Evolutionary conservation across 805 yeast genomes (phyloP), one percentile per base, ranked within the genome.

Genomic region (Schizosaccharomyces octosporus): DNA sequence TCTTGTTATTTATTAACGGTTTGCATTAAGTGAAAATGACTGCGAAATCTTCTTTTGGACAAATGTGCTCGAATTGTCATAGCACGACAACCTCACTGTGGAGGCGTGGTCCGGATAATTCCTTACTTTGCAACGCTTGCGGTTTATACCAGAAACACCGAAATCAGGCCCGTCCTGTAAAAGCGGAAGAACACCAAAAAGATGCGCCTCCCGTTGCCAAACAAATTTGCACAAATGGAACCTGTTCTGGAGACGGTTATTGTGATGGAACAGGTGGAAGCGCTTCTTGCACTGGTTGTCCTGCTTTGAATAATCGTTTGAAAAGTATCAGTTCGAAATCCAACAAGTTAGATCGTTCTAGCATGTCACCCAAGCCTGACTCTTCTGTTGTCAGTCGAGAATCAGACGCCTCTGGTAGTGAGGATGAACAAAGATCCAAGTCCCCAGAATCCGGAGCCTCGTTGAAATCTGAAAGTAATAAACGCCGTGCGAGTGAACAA

Each of bases 61-160:
- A 39, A 36, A 36, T 31, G n/a, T 57, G 60, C 31, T 27, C 60
- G 19, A 90, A 90, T 72, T 90, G 98, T 71, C 86, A 87, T 66
- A 88, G 97, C 0, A 81, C 82, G 62, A 83, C 89, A 32, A 90
- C 98, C 0, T 97, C 98, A 0, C 74, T 93, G 17, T 90, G 98
- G 98, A 77, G 98, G 66, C 76, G 97, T 61, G 88, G 90, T 62
- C 89, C 95, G 0, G 84, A 84, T 63, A 97, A 96, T 0, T 84
- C 87, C 68, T 90, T 94, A 0, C 75, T 90, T 62, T 90, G 98
- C 74, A 90, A 90, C 71, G 98, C 98, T 0, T 90, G 98, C 74
- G 98, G 98, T 0, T 75, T 90, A 62, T 90, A 81, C 66, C 73
- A 77, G 48, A 76, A 81, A 62, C 80, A 77, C n/a, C 66, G 85